Conservation (phyloP, 345 rosid species). For the Euclidium syriacum region DNA sequence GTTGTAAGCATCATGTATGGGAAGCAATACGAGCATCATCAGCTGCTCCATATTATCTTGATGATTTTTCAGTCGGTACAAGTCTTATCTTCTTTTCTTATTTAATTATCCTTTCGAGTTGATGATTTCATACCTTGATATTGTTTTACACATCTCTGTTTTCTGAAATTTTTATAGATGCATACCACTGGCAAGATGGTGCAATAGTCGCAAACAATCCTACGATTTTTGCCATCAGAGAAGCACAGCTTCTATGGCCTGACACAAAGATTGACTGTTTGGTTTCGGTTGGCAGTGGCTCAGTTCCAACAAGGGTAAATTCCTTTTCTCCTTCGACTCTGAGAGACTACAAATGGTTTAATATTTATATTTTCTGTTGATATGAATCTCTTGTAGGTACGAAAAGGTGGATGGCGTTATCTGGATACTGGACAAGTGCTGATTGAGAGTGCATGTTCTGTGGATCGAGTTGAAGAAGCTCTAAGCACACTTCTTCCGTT, state of each 20-base stretch:
- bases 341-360: not conserved
- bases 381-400: conserved; percentile 39
- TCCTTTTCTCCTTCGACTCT: conserved; percentile 18
- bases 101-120: not conserved
- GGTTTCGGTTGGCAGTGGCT: conserved; percentile 95
- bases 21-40: conserved; percentile 98
- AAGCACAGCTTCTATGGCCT: conserved; percentile 99
- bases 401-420: conserved; percentile 99
- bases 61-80: conserved; percentile 92
- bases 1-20: conserved; percentile 95
- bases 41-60: conserved; percentile 99
- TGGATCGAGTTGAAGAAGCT: conserved; percentile 95
- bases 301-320: conserved; percentile 94
- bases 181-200: conserved; percentile 98
- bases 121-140: not conserved
- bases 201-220: conserved; percentile 99
- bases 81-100: not conserved
- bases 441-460: conserved; percentile 98
- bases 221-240: conserved; percentile 84
- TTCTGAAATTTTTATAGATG: conserved; percentile 39
- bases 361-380: conserved; percentile 1
- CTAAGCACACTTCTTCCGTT: conserved; percentile 82
- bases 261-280: conserved; percentile 91
- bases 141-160: conserved; percentile 13
- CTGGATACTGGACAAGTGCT: conserved; percentile 96